These are phyloP conservation scores for Pseudogymnoascus sp. DNA, from an alignment of 2,329 filamentous ascomycete genomes.

Conservation along the genomic window DNA sequence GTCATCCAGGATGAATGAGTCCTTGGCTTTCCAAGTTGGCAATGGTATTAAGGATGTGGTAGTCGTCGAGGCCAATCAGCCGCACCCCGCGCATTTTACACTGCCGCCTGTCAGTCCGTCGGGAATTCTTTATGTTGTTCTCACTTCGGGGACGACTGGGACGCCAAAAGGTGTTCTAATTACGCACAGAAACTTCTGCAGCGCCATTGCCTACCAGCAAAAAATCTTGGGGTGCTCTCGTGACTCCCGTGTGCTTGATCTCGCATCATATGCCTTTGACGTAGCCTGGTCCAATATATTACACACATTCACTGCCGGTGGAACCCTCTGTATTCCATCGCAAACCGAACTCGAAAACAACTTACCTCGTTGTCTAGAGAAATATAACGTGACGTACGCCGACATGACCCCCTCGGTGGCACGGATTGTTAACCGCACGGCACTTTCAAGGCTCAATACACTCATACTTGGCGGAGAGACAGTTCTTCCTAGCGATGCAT, in stretches of 20 bases:
- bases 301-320: constrained; percentile 9
- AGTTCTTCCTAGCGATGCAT: constrained; percentile 50
- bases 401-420: constrained; percentile 46
- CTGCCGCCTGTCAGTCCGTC: neutral
- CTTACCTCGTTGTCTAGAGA: constrained; percentile 54
- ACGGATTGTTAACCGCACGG: constrained; percentile 76
- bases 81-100: neutral
- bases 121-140: constrained; percentile 15
- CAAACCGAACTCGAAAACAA: constrained; percentile 63
- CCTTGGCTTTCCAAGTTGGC: neutral
- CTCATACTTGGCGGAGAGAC: constrained; percentile 82
- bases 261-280: constrained; percentile 12
- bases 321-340: constrained; percentile 53
- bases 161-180: constrained; percentile 20
- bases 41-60: neutral
- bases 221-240: constrained; percentile 12
- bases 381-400: constrained; percentile 43
- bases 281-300: constrained; percentile 7
- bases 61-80: neutral
- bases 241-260: constrained; percentile 10
- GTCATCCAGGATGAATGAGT: neutral
- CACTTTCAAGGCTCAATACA: constrained; percentile 63
- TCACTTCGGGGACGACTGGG: constrained; percentile 23
- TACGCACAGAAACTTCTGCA: neutral
- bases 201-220: neutral